Percentiles rank a stretch among this genome's conserved stretches.
phyloP scores from a whole-genome alignment of 257 asterid species.

The Solanum lycopersicoides region DNA sequence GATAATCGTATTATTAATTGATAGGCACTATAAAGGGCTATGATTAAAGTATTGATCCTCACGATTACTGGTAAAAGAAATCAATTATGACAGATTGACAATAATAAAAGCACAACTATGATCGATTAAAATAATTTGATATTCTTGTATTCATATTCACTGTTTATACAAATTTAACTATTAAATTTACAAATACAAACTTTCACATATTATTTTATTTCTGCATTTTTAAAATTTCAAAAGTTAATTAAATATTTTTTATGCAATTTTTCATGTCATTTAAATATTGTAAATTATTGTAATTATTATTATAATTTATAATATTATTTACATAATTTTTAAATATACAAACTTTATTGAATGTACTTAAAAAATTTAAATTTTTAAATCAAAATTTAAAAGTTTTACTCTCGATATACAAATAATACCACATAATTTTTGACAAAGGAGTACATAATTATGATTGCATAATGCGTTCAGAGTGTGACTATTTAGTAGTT shows the following conservation, averaged over 20 bases:
- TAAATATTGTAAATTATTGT: too few species aligned
- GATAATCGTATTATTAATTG: background rate
- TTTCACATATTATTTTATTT: background rate
- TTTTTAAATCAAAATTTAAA: background rate
- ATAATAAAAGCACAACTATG: background rate
- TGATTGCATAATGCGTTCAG: background rate
- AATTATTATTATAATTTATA: too few species aligned
- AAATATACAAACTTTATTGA: too few species aligned
- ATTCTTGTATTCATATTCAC: background rate
- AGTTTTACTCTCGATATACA: background rate
- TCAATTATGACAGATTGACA: background rate
- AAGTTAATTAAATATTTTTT: background rate
- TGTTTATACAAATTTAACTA: background rate
- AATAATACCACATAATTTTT: background rate
- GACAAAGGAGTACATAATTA: background rate
- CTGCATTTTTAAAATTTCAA: background rate
- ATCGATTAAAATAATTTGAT: background rate
- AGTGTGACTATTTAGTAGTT: background rate
- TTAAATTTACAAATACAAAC: background rate
- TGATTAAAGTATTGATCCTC: background rate
- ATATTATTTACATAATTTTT: too few species aligned
- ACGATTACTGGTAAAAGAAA: background rate
- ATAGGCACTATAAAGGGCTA: background rate
- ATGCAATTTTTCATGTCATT: background rate
- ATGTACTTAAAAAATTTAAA: too few species aligned